phyloP scores from a whole-genome alignment of 768 basidiomycete species.

The Multifurca ochricompacta region DNA sequence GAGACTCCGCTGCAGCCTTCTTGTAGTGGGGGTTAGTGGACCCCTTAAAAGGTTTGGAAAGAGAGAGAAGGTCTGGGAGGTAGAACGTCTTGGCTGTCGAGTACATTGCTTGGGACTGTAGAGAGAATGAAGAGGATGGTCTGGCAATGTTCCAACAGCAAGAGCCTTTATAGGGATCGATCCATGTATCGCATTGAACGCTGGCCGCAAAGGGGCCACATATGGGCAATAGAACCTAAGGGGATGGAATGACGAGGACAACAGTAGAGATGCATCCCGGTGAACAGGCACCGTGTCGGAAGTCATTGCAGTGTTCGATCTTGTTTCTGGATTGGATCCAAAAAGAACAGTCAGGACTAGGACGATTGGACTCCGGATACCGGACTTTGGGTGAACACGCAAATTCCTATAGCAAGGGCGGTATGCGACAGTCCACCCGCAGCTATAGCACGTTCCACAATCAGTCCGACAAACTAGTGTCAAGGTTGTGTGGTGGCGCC shows the following conservation, averaged over 20 bases:
- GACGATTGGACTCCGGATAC: neutral
- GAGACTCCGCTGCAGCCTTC: slow-evolving; percentile 49
- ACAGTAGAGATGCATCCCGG: neutral
- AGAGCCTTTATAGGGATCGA: slow-evolving; percentile 1
- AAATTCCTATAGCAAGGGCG: slow-evolving; percentile 1
- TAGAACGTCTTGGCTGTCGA: slow-evolving; percentile 31
- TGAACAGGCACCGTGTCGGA: neutral
- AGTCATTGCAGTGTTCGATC: slow-evolving; percentile 3
- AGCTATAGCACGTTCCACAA: neutral
- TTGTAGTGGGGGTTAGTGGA: slow-evolving; percentile 53
- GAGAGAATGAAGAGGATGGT: neutral
- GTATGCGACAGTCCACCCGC: neutral
- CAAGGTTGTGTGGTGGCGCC: neutral
- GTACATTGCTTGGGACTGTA: neutral
- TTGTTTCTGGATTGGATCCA: slow-evolving; percentile 3
- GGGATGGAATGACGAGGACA: neutral
- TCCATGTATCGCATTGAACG: slow-evolving; percentile 9
- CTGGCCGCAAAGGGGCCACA: neutral
- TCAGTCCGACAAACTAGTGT: neutral
- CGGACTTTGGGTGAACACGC: neutral
- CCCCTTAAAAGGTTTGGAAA: slow-evolving; percentile 38
- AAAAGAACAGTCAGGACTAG: neutral
- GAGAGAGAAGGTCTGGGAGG: slow-evolving; percentile 49
- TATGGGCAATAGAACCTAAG: neutral
- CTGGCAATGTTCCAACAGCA: neutral